A percentile compares a stretch with the other conserved stretches of the same genome.
Evolutionary conservation across 176 grass and related monocot genomes (phyloP).

Genomic region (Miscanthus lutarioriparius): DNA sequence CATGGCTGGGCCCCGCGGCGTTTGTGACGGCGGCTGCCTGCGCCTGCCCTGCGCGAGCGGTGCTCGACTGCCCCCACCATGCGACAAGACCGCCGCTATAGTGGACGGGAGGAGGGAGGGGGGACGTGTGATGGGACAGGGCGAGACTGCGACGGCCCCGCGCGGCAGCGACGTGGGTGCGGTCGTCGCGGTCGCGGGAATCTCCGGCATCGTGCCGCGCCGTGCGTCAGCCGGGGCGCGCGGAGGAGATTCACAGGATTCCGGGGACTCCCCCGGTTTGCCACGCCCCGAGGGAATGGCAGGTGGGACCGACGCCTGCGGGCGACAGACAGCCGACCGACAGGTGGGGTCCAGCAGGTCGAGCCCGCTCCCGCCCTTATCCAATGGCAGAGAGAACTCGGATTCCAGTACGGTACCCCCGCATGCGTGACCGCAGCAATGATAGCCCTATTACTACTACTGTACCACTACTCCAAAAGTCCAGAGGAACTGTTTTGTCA

Average conservation of each 20-base stretch:
- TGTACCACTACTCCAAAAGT: not conserved
- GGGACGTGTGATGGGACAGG: not conserved
- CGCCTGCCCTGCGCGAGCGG: not conserved
- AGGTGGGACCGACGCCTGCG: not conserved
- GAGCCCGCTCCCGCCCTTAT: constrained; percentile 23
- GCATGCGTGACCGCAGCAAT: not conserved
- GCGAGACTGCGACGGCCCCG: not conserved
- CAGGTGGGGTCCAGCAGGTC: not conserved
- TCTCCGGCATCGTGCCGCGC: constrained; percentile 31
- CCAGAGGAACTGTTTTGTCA: not conserved
- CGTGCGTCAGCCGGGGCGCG: not conserved
- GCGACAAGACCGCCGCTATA: not conserved
- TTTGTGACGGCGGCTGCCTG: constrained; percentile 2
- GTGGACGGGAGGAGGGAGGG: not conserved
- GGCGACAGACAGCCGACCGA: not conserved
- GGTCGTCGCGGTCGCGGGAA: constrained; percentile 12
- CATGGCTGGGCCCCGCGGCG: not conserved
- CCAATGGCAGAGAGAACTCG: not conserved
- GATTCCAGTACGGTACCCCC: not conserved
- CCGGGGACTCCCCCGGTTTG: not conserved
- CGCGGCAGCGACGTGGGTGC: not conserved
- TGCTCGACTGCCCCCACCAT: not conserved
- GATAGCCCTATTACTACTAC: not conserved
- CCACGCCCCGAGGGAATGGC: not conserved
- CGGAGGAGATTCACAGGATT: constrained; percentile 50